These are phyloP conservation scores for Populus tomentosa DNA, from an alignment of 441 rosid genomes.

Conservation along the genomic window DNA sequence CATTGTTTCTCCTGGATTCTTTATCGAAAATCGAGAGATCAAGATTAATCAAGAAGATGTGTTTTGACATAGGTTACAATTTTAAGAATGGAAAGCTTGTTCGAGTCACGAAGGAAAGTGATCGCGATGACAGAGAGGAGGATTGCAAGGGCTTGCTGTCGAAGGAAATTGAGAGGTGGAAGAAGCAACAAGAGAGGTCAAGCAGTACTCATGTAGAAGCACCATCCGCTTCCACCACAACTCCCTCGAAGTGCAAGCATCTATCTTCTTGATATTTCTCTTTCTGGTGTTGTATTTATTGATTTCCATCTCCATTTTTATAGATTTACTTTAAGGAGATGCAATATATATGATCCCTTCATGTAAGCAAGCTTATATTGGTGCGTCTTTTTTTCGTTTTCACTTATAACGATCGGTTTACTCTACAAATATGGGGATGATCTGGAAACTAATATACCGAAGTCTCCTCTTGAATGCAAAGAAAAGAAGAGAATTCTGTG, in stretches of 20 bases:
- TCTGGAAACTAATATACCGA: not conserved
- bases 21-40: not conserved
- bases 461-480: not conserved
- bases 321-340: not conserved
- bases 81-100: slow-evolving; percentile 24
- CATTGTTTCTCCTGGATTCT: not conserved
- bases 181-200: slow-evolving; percentile 25
- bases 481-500: not conserved
- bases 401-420: not conserved
- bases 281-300: not conserved
- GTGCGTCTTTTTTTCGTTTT: not conserved
- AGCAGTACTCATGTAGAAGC: slow-evolving; percentile 10
- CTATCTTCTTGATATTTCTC: slow-evolving; percentile 3
- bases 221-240: not conserved
- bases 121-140: slow-evolving; percentile 4
- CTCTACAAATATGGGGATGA: not conserved
- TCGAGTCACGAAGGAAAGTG: slow-evolving; percentile 9
- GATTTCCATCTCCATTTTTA: not conserved
- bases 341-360: not conserved
- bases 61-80: slow-evolving; percentile 17
- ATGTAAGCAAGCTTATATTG: not conserved
- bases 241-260: slow-evolving; percentile 5
- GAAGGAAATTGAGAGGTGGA: slow-evolving; percentile 43
- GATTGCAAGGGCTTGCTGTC: slow-evolving; percentile 23
- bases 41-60: slow-evolving; percentile 4